Conservation (phyloP, 495 filamentous ascomycete species). For the Venustampulla echinocandica region DNA sequence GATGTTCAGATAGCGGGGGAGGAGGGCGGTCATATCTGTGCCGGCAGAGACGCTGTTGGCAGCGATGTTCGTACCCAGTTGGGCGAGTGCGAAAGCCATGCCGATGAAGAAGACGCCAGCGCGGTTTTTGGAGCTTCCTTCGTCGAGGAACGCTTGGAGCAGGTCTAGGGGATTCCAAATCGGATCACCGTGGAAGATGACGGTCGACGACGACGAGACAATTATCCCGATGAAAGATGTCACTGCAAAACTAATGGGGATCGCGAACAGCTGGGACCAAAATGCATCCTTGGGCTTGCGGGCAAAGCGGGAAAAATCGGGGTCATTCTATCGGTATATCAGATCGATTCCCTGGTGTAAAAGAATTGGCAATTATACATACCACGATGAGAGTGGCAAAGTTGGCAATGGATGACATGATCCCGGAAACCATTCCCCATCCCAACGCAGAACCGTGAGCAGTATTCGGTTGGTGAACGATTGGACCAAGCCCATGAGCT, state of each 20-base stretch:
- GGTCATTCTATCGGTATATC: slow-evolving; percentile 49
- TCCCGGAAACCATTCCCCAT: slow-evolving; percentile 74
- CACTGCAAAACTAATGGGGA: slow-evolving; percentile 76
- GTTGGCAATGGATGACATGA: slow-evolving; percentile 88
- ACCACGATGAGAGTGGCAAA: slow-evolving; percentile 75
- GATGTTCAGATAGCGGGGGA: slow-evolving; percentile 81
- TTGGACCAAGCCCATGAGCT: slow-evolving; percentile 78
- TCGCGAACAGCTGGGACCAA: slow-evolving; percentile 85
- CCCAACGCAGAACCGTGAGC: slow-evolving; percentile 59
- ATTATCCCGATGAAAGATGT: slow-evolving; percentile 94
- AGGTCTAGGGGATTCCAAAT: slow-evolving; percentile 86
- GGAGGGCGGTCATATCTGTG: slow-evolving; percentile 84
- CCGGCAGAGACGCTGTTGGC: slow-evolving; percentile 87
- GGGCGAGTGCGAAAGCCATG: slow-evolving; percentile 73
- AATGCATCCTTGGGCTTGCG: slow-evolving; percentile 69
- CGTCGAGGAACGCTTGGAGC: slow-evolving; percentile 57
- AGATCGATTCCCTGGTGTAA: no score
- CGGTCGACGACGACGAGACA: slow-evolving; percentile 73
- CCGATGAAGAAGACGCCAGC: slow-evolving; percentile 88
- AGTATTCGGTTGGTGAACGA: slow-evolving; percentile 61
- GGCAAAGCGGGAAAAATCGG: slow-evolving; percentile 86
- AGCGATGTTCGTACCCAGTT: slow-evolving; percentile 82
- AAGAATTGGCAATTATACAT: slow-evolving; percentile 1
- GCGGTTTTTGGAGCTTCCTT: slow-evolving; percentile 66
- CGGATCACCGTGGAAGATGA: slow-evolving; percentile 62